Base-by-base conservation (phyloP, 139 green algal genomes). In the Picochlorum sp. region DNA sequence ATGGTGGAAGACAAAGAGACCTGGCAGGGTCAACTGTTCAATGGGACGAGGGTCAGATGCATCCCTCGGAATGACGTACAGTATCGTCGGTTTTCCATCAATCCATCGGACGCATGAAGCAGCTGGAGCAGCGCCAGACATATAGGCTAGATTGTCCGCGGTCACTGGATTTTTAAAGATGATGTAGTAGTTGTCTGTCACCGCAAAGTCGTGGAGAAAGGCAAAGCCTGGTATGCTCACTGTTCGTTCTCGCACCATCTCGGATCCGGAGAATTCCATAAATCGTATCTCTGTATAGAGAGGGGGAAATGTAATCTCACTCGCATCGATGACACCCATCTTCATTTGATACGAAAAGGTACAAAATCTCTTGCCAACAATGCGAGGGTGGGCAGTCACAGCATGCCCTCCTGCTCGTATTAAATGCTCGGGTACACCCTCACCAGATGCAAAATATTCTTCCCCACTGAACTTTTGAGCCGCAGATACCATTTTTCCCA, bases 1-100 rank as follows among this genome's bases (percentile, higher is more conserved):
- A 64, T 92, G 85, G 63, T 92, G 86, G 65, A 92, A 90, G 7
- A 79, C 51, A 65, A 92, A 92, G 30, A 60, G 51, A 51, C 11
- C n/a, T 32, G 21, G 23, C 10, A 30, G 23, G 13, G 51, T 59
- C 21, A 59, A 18, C 51, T 38, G 9, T 59, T 18, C 51, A 30
- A 59, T 54, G n/a, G 16, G 47, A 28, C 18, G 16, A 56, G 30
- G 1, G n/a, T 18, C 15, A 11, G 10, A 11, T 47, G 18, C 10
- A 4, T 67, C 57, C 15, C 69, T 61, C 15, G 69, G 69, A 8
- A 76, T 74, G 30, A 76, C 49, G 65, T 76, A 68, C 45, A 76
- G 11, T 44, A 76, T 11, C 16, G 69, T 76, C 20, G 66, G 66
- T 10, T 21, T 61, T 15, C 26, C 69, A 14, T 24, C n/a, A 28